Conservation (phyloP, 176 grass and related monocot species). For the Carex myosuroides region DNA sequence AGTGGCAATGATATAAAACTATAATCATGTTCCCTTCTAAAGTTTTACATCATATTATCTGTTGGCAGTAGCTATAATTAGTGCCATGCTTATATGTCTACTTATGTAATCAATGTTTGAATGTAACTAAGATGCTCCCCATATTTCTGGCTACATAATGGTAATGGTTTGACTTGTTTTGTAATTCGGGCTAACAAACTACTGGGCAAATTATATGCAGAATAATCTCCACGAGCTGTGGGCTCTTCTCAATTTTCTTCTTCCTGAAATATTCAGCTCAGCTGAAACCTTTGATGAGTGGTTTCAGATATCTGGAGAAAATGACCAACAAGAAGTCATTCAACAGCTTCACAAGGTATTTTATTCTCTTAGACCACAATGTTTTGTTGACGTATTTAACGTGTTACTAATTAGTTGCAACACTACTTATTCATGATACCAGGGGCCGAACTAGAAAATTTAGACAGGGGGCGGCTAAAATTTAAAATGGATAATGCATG, state of each 20-base stretch:
- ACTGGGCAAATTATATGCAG: slow-evolving; percentile 27
- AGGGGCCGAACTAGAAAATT: no score
- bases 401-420: not conserved
- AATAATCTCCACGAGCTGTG: slow-evolving; percentile 86
- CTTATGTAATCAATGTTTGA: not conserved
- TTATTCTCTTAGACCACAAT: not conserved
- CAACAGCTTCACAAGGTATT: slow-evolving; percentile 82
- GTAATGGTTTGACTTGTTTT: slow-evolving; percentile 10
- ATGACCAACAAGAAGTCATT: slow-evolving; percentile 80
- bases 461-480: no score
- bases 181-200: slow-evolving; percentile 15
- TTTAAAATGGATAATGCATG: no score
- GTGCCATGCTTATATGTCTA: not conserved
- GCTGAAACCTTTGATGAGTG: slow-evolving; percentile 74
- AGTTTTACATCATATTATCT: not conserved
- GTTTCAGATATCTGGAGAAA: slow-evolving; percentile 78
- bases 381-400: not conserved
- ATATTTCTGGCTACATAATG: not conserved
- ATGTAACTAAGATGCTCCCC: not conserved
- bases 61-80: not conserved
- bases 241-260: slow-evolving; percentile 83
- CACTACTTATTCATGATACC: no score
- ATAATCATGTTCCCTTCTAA: not conserved
- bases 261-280: slow-evolving; percentile 81
- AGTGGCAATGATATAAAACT: not conserved